Evolutionary conservation across 768 basidiomycete genomes (phyloP).

Genomic region (Russula abietina): DNA sequence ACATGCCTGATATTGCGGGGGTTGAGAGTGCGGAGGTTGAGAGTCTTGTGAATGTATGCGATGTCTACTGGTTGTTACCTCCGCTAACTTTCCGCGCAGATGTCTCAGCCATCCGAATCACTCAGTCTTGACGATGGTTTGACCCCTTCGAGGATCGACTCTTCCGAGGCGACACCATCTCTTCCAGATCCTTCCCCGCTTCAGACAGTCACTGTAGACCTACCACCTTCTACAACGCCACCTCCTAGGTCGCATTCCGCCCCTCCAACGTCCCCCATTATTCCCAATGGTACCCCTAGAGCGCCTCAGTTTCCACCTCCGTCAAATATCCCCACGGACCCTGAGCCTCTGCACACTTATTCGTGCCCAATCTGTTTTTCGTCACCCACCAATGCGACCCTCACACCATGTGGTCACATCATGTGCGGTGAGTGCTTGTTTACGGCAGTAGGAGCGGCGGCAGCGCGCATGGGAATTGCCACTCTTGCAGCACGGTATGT

Average conservation of each 20-base stretch:
- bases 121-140: neutral
- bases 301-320: neutral
- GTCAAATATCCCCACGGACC: slow-evolving; percentile 1
- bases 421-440: slow-evolving; percentile 26
- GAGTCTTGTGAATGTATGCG: neutral
- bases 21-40: neutral
- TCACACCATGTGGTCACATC: slow-evolving; percentile 26
- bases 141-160: neutral
- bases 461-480: slow-evolving; percentile 19
- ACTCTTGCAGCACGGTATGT: slow-evolving; percentile 22
- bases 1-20: neutral
- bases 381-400: slow-evolving; percentile 23
- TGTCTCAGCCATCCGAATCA: neutral
- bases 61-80: no score
- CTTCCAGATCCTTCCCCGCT: neutral
- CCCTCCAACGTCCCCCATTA: slow-evolving; percentile 12
- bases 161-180: neutral
- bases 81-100: slow-evolving; percentile 5
- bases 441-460: slow-evolving; percentile 21
- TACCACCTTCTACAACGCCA: slow-evolving; percentile 4
- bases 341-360: slow-evolving; percentile 23
- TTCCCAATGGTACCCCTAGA: neutral
- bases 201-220: neutral
- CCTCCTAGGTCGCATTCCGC: slow-evolving; percentile 9
- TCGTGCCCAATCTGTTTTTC: slow-evolving; percentile 24